Conservation (phyloP, 2,329 filamentous ascomycete genomes). For the Xylaria sp. region DNA sequence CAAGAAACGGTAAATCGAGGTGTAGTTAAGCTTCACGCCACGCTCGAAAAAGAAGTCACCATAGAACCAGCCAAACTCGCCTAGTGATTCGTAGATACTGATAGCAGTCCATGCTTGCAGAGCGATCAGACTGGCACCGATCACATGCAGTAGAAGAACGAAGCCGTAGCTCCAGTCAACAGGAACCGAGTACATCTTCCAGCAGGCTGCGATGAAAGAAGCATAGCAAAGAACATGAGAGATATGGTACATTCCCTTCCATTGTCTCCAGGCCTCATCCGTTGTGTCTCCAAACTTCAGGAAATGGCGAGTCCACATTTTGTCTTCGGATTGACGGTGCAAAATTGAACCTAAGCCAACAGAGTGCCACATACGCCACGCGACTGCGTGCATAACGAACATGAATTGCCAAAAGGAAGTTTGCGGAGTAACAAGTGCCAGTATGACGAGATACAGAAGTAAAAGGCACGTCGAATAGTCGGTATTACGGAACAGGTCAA, state of each 20-base stretch:
- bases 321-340: conserved; percentile 85
- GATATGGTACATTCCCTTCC: conserved; percentile 95
- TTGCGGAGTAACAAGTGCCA: conserved; percentile 81
- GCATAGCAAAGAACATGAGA: conserved; percentile 91
- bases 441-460: conserved; percentile 76
- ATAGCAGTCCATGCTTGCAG: conserved; percentile 92
- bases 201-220: conserved; percentile 89
- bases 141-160: conserved; percentile 84
- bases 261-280: conserved; percentile 95
- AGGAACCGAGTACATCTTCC: conserved; percentile 95
- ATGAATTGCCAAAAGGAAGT: conserved; percentile 79
- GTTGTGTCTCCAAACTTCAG: conserved; percentile 94
- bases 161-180: conserved; percentile 88
- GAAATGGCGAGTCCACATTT: conserved; percentile 97
- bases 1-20: conserved; percentile 96
- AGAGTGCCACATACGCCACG: conserved; percentile 93
- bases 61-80: conserved; percentile 99
- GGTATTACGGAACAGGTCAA: conserved; percentile 88
- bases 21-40: conserved; percentile 89
- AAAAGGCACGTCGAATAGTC: conserved; percentile 85
- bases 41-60: conserved; percentile 98
- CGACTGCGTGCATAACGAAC: conserved; percentile 82
- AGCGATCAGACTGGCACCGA: conserved; percentile 82
- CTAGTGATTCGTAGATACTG: conserved; percentile 94
- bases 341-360: conserved; percentile 88